Conservation (phyloP, 139 green algal genomes). For the Chlorella sp. region DNA sequence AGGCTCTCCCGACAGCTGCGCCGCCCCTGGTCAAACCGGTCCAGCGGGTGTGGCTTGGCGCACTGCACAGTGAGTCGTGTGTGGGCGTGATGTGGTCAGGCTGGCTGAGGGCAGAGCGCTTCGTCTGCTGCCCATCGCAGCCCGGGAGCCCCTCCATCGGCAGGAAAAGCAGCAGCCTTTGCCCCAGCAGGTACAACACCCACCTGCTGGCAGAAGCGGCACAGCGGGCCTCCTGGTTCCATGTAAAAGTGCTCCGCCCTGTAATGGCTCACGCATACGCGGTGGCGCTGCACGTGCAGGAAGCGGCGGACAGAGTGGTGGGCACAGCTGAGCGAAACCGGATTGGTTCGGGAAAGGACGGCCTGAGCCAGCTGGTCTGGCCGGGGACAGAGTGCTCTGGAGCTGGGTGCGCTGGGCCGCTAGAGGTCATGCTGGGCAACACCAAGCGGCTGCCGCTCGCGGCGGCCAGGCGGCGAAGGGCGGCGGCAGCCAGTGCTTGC, state of each 20-base stretch:
- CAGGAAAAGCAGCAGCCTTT: no score
- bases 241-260: background rate
- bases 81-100: background rate
- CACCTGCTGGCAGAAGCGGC: conserved; percentile 8
- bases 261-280: background rate
- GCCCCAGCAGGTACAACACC: background rate
- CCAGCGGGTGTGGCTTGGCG: conserved; percentile 1
- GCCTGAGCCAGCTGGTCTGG: no score
- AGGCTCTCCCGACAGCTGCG: conserved; percentile 6
- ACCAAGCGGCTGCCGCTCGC: no score
- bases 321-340: no score
- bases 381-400: no score
- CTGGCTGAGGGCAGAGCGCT: background rate
- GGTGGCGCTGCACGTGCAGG: background rate
- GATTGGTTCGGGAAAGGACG: no score
- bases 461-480: no score
- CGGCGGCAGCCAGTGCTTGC: no score
- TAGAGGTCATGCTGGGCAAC: no score
- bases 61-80: background rate
- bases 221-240: background rate
- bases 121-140: background rate
- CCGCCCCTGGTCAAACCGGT: background rate
- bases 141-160: no score
- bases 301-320: background rate
- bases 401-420: no score